Conservation (phyloP, 2,329 filamentous ascomycete species). For the Pseudogymnoascus sp. region DNA sequence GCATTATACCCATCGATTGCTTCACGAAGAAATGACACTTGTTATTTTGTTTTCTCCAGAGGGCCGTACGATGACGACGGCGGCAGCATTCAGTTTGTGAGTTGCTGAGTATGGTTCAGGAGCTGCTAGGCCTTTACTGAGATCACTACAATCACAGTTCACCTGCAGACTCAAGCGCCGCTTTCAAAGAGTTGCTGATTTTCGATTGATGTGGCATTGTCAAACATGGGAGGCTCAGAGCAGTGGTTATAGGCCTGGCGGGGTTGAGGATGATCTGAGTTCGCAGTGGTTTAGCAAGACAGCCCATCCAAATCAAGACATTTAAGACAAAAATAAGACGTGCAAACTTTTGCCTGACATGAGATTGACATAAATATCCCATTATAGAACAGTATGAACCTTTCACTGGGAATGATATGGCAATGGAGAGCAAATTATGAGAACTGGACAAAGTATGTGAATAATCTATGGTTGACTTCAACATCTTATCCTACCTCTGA, state of each 20-base stretch:
- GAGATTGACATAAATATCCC: neutral
- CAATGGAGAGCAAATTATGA: neutral
- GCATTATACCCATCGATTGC: too few species aligned
- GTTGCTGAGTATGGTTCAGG: neutral
- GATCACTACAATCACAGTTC: neutral
- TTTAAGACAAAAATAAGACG: neutral
- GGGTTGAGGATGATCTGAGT: neutral
- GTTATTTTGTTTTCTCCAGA: too few species aligned
- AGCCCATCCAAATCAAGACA: neutral
- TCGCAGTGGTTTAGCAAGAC: neutral
- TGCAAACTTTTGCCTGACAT: neutral
- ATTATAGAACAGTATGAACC: neutral
- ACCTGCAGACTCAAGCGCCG: neutral
- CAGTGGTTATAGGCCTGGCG: neutral
- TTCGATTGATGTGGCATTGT: neutral
- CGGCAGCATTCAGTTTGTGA: too few species aligned
- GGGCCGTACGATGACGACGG: too few species aligned
- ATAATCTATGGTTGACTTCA: neutral
- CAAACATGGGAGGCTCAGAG: neutral
- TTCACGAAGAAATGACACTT: too few species aligned
- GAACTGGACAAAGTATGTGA: neutral
- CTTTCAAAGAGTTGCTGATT: neutral
- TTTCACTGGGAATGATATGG: neutral
- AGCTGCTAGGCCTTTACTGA: neutral
- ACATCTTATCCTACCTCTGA: neutral